These are phyloP conservation scores for Pythium plurisporium DNA, from an alignment of 352 stramenopile genomes.

Conservation along the genomic window DNA sequence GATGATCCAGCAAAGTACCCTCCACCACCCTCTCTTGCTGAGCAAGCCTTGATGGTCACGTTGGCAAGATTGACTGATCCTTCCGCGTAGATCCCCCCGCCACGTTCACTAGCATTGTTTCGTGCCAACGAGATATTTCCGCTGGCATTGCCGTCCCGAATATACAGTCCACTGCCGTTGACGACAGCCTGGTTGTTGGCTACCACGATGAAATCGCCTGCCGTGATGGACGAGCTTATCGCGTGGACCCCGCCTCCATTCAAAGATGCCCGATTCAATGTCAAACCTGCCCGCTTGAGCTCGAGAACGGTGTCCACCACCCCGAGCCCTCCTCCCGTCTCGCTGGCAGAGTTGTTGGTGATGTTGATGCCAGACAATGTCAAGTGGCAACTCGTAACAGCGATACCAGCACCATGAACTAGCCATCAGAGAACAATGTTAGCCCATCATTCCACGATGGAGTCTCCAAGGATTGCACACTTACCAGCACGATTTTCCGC, in stretches of 20 bases:
- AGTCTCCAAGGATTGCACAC: background rate
- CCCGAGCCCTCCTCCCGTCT: background rate
- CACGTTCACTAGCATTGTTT: background rate
- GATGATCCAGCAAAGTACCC: background rate
- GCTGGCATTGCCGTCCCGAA: background rate
- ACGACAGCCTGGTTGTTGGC: background rate
- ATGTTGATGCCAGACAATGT: background rate
- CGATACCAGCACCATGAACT: conserved; percentile 9
- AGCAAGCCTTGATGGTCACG: conserved; percentile 1
- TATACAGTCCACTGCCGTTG: conserved; percentile 5
- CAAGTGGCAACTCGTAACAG: background rate
- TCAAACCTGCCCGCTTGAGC: too few relatives aligned
- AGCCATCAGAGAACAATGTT: background rate
- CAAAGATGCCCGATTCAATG: background rate
- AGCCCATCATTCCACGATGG: background rate
- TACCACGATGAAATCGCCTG: background rate
- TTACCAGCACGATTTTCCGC: conserved; percentile 15
- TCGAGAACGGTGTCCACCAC: background rate
- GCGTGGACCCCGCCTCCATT: conserved; percentile 18
- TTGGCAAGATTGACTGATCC: background rate
- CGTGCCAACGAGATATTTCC: background rate
- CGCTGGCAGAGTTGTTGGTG: background rate
- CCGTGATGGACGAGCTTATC: background rate
- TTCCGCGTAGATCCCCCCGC: conserved; percentile 7
- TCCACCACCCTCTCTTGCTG: conserved; percentile 11